Percentiles rank a stretch among this genome's conserved stretches.
Conservation (phyloP, 1,284 basidiomycete genomes). For the Cutaneotrichosporon arboriforme region DNA sequence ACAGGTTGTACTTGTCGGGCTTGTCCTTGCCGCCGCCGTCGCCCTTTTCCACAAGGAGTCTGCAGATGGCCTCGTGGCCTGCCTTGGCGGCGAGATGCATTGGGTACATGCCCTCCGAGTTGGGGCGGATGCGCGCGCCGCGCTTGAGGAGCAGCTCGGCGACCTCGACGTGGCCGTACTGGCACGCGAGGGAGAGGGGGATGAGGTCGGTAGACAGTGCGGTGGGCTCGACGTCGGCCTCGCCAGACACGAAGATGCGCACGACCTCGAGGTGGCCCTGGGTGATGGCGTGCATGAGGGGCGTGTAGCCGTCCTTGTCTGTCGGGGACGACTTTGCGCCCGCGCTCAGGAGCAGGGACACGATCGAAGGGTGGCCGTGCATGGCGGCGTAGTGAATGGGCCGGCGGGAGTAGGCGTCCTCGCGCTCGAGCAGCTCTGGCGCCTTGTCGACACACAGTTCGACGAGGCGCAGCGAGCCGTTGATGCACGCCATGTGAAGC, state of each 20-base stretch:
- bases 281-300: conserved; percentile 86
- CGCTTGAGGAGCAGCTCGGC: conserved; percentile 70
- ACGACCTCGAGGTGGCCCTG: conserved; percentile 80
- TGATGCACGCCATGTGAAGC: conserved; percentile 88
- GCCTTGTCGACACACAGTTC: conserved; percentile 68
- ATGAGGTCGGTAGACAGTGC: conserved; percentile 64
- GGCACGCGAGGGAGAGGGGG: conserved; percentile 85
- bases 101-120: conserved; percentile 91
- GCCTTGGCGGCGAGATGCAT: conserved; percentile 97
- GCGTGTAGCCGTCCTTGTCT: conserved; percentile 91
- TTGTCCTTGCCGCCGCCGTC: conserved; percentile 67
- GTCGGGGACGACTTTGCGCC: conserved; percentile 62
- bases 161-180: conserved; percentile 81
- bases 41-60: conserved; percentile 63
- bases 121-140: conserved; percentile 72
- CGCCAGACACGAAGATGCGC: conserved; percentile 65
- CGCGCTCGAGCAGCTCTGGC: conserved; percentile 29
- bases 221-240: conserved; percentile 54
- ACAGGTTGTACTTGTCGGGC: conserved; percentile 93
- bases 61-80: conserved; percentile 79
- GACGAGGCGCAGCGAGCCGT: conserved; percentile 74
- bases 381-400: conserved; percentile 95
- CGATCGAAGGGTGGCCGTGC: conserved; percentile 76
- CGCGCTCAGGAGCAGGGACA: conserved; percentile 67
- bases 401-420: conserved; percentile 75